phyloP scores from a whole-genome alignment of 352 stramenopile genomes.

The Phytopythium kandeliae region DNA sequence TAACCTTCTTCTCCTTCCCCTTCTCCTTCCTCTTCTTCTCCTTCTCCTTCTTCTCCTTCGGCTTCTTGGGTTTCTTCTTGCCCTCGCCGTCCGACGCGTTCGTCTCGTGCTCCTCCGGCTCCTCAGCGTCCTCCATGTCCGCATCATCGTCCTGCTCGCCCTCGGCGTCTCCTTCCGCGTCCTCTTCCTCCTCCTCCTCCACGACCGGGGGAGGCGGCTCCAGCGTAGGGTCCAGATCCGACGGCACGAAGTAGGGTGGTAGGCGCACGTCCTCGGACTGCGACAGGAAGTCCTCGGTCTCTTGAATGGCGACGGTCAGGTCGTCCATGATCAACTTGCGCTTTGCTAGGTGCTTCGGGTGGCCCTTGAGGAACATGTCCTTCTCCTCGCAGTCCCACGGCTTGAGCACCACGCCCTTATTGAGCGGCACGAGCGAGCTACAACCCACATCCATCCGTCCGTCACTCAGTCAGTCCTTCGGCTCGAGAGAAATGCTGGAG shows the following conservation, averaged over 20 bases:
- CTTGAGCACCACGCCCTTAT: slow-evolving; percentile 59
- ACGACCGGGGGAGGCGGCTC: slow-evolving; percentile 43
- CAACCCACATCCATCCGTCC: no score
- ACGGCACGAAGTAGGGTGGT: slow-evolving; percentile 74
- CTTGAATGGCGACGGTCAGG: slow-evolving; percentile 43
- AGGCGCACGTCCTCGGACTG: slow-evolving; percentile 70
- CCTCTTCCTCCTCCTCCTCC: slow-evolving; percentile 16
- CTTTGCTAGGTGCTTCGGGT: slow-evolving; percentile 65
- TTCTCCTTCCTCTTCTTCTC: no score
- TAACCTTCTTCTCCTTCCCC: slow-evolving; percentile 32
- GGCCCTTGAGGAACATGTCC: slow-evolving; percentile 58
- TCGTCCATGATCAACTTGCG: slow-evolving; percentile 49
- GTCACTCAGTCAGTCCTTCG: no score
- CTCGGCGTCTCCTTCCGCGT: slow-evolving; percentile 23
- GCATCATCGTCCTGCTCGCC: slow-evolving; percentile 9
- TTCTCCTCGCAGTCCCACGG: slow-evolving; percentile 74
- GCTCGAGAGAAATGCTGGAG: no score
- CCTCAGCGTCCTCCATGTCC: slow-evolving; percentile 16
- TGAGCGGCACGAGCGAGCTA: slow-evolving; percentile 55
- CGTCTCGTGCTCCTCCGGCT: slow-evolving; percentile 20
- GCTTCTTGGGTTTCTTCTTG: slow-evolving; percentile 12
- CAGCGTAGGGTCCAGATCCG: slow-evolving; percentile 68
- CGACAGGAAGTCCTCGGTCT: slow-evolving; percentile 74
- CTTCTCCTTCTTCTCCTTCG: slow-evolving; percentile 24
- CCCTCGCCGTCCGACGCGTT: slow-evolving; percentile 11